Base-by-base conservation (phyloP, 129 eudicot genomes). In the Tagetes erecta region DNA sequence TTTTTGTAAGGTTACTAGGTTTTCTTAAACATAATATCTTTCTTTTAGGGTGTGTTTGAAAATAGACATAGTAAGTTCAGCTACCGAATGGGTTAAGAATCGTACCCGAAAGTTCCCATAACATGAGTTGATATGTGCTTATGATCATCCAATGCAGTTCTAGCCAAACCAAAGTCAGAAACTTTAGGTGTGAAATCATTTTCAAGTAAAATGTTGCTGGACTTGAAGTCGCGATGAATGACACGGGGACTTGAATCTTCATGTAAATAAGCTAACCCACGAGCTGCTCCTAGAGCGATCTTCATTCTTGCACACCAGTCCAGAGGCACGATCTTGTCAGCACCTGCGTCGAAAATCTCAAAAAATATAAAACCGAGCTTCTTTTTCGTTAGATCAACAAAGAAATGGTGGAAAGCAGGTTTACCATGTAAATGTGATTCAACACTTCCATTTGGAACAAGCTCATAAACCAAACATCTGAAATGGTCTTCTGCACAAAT, bases 241-340 rank as follows among this genome's bases (percentile, higher is more conserved):
- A 95, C 99, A 27, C 97, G 92, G 40, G 99, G 99, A 59, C 92
- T 95, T 2, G 99, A 95, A 86, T 95, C 99, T 84, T 95, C 99
- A 36, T 95, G 97, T 70, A 95, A 82, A 70, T 95, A 95, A 20
- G 99, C 99, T 81, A 95, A 85, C 27, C 99, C 99, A 73, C 94
- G 88, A 60, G 99, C 99, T 5, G 97, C 86, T 52, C 97, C 99
- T 64, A 91, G 64, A 49, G 99, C 97, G 13, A 95, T 95, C 79
- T 87, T 95, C 96, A 95, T 82, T 68, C 97, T 80, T 13, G 96
- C 83, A 67, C 76, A 73, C 99, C 99, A 95, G 76, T 87, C 86
- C 72, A 95, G 89, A 41, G 95, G 97, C 14, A 68, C 73, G 52
- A 46, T 88, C 82, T 85, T 91, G 40, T 87, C 96, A 6, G 59